Evolutionary conservation across 139 green algal genomes (phyloP), one percentile per base, ranked within the genome.

Genomic region (Chlamydomonas sp.): DNA sequence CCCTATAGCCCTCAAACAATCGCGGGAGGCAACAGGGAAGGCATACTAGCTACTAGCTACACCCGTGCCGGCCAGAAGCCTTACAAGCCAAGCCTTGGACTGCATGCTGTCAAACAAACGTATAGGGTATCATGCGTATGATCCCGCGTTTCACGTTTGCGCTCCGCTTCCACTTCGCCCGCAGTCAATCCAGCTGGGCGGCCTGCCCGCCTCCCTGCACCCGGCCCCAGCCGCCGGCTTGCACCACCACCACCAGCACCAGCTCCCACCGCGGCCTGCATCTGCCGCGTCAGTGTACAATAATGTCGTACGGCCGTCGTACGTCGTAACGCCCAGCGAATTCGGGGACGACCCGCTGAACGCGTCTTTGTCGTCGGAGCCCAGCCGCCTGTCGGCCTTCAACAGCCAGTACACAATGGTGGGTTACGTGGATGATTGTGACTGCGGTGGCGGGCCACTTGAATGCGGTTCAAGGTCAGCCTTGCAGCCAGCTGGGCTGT

Each of bases 301-400:
- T 3, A 5, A 2, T 61, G 61, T 72, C 31, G 18, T 86, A 12
- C 71, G 82, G 2, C 82, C 80, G 16, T 79, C 80, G 58, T 79
- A 69, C 60, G 80, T 86, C 6, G 6, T 86, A 2, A 86, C 80
- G n/a, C 80, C 80, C 59, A 72, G 59, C 0, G 80, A 86, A 60
- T 67, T 86, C 59, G 80, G 80, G 2, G 80, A 86, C 69, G 80
- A 86, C 59, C 80, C 80, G 2, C 18, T 67, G 14, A 16, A 31
- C 9, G 2, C 75, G 63, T 49, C 31, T 49, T 60, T 86, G 68
- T 72, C 69, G 3, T 62, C 59, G 18, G 80, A 86, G 69, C 6
- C 60, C 20, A 86, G 80, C 80, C 57, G 80, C 20, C n/a, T 60
- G 6, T 86, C 80, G 31, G 31, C 31, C 31, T 49, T 49, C 31